Evolutionary conservation across 1,139 yeast species (phyloP).

Genomic region (Nadsonia commutata): DNA sequence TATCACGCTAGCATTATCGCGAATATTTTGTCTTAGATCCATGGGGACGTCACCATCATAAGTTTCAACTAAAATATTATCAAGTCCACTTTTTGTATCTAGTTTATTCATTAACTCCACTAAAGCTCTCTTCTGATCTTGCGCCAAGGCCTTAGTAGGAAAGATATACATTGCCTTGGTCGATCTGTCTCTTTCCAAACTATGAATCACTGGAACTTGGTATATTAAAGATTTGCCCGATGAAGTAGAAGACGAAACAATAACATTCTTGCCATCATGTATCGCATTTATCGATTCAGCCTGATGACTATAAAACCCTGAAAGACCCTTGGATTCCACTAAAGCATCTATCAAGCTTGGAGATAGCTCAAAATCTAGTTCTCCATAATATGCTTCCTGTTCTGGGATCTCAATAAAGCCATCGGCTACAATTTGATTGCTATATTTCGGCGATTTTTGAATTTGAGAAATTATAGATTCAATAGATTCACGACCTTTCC

Average conservation of each 20-base stretch:
- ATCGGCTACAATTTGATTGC: slow-evolving; percentile 42
- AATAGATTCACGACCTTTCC: slow-evolving; percentile 1
- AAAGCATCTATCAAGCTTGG: slow-evolving; percentile 36
- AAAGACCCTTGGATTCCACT: slow-evolving; percentile 31
- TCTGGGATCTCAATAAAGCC: slow-evolving; percentile 29
- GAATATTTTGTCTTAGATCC: slow-evolving; percentile 35
- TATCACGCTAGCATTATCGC: slow-evolving; percentile 56
- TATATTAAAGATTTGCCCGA: slow-evolving; percentile 90
- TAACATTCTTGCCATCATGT: slow-evolving; percentile 43
- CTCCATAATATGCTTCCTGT: slow-evolving; percentile 32
- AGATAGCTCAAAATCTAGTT: slow-evolving; percentile 27
- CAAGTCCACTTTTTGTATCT: slow-evolving; percentile 12
- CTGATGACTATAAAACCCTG: slow-evolving; percentile 64
- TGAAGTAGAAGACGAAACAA: slow-evolving; percentile 84
- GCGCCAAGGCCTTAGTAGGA: slow-evolving; percentile 95
- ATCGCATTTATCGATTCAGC: slow-evolving; percentile 55
- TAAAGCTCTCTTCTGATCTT: slow-evolving; percentile 79
- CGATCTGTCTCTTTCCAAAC: slow-evolving; percentile 33
- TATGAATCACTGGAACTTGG: slow-evolving; percentile 64
- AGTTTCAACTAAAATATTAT: slow-evolving; percentile 45
- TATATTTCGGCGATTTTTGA: slow-evolving; percentile 26
- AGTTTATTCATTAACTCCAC: slow-evolving; percentile 34
- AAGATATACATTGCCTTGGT: slow-evolving; percentile 76
- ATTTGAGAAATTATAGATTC: background rate
- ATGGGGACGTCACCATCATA: slow-evolving; percentile 86